Evolutionary conservation across 2,329 filamentous ascomycete genomes (phyloP), one percentile per base, ranked within the genome.

Genomic region (Stachybotrys echinatus): DNA sequence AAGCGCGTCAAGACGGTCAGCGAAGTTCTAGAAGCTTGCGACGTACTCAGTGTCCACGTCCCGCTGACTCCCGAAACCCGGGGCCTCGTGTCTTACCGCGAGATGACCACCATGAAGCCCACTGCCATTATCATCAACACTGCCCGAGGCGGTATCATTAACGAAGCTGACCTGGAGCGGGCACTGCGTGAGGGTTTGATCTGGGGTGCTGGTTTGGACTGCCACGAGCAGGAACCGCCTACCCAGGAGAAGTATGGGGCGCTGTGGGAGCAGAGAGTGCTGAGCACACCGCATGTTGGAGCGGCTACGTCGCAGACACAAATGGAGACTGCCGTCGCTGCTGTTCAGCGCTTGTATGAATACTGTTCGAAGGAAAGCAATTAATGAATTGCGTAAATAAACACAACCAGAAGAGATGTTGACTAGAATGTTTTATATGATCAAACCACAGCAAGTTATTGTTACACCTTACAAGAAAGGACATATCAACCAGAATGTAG

Each of bases 271-370:
- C 45, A 55, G n/a, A 65, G 67, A 4, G 65, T 68, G 6, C 53
- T 74, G 6, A 69, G 70, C 50, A 74, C 71, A 5, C 72, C 73
- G 6, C 73, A 76, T 48, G 67, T 76, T 42, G 75, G 74, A 7
- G 74, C 72, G 2, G 67, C 73, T 0, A 77, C 74, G 1, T 54
- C 51, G 0, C 55, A 67, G 18, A 64, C 63, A 0, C 64, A 67
- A 49, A 58, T 59, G 45, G 55, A 62, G 19, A 65, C 64, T 0
- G 63, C 58, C 1, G 54, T 61, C 45, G 61, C 59, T 1, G 64
- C 64, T 1, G 63, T 55, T 0, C 47, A 53, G 12, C 51, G 54
- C 7, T 37, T 65, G 6, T 42, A 58, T 1, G 58, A 64, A 12
- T 62, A n/a, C n/a, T n/a, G n/a, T n/a, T n/a, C n/a, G n/a, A n/a